These are phyloP conservation scores for Triangularia verruculosa DNA, from an alignment of 2,329 filamentous ascomycete genomes.

Conservation along the genomic window DNA sequence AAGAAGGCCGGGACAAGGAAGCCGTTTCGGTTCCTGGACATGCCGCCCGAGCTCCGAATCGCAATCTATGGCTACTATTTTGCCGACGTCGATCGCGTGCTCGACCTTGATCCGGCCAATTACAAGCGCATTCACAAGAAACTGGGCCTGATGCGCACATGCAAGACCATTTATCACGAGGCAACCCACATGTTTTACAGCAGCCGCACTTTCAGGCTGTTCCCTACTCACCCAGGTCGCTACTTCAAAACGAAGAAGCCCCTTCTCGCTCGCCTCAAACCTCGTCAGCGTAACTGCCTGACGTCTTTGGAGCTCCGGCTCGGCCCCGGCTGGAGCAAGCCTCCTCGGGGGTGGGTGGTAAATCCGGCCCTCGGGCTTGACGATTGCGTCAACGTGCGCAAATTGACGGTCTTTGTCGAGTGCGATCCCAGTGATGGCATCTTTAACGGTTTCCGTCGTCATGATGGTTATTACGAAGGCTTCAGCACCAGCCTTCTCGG, in stretches of 20 bases:
- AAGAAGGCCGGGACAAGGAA: constrained; percentile 30
- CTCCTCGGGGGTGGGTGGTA: constrained; percentile 68
- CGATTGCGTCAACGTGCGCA: constrained; percentile 58
- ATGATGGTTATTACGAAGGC: constrained; percentile 65
- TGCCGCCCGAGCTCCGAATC: constrained; percentile 68
- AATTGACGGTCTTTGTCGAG: constrained; percentile 67
- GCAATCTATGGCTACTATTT: constrained; percentile 67
- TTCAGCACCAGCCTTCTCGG: constrained; percentile 60
- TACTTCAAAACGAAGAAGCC: constrained; percentile 74
- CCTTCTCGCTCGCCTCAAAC: constrained; percentile 63
- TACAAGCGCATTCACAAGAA: constrained; percentile 58
- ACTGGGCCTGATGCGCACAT: constrained; percentile 60
- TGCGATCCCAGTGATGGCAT: constrained; percentile 66
- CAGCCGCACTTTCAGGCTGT: constrained; percentile 60
- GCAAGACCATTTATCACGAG: constrained; percentile 59
- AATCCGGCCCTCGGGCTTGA: constrained; percentile 60
- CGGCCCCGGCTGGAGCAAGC: constrained; percentile 69
- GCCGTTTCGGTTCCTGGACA: constrained; percentile 62
- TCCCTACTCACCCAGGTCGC: constrained; percentile 60
- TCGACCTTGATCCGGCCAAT: constrained; percentile 67
- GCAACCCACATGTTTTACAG: constrained; percentile 65
- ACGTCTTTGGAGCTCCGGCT: constrained; percentile 66
- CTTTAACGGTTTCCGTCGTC: constrained; percentile 65
- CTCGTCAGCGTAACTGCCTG: constrained; percentile 57
- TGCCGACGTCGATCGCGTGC: constrained; percentile 47